phyloP scores from a whole-genome alignment of 345 rosid species.

The Pelargonium nanum region DNA sequence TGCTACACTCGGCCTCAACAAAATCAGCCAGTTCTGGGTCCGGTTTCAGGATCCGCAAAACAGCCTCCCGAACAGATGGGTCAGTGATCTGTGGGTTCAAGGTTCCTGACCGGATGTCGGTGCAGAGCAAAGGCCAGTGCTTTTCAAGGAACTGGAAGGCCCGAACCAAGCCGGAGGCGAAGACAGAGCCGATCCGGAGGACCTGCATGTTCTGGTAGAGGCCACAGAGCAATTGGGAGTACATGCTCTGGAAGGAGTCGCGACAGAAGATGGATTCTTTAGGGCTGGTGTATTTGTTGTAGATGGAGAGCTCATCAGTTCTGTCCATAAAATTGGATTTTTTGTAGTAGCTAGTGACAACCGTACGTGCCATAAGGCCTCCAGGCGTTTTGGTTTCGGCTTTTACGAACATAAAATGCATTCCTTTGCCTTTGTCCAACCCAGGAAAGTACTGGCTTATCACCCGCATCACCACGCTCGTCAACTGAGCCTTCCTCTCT shows the following conservation, averaged over 20 bases:
- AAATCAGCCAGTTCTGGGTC: conserved; percentile 22
- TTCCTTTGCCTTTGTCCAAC: conserved; percentile 33
- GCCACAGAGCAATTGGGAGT: no score
- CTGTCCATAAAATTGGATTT: conserved; percentile 27
- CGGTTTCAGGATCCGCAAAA: conserved; percentile 20
- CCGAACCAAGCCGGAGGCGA: conserved; percentile 30
- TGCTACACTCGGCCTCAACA: conserved; percentile 14
- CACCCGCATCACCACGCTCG: conserved; percentile 30
- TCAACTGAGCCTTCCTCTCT: conserved; percentile 24
- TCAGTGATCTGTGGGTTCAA: conserved; percentile 19
- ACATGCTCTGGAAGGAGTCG: conserved; percentile 34
- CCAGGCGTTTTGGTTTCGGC: conserved; percentile 29
- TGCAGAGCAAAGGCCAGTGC: conserved; percentile 21
- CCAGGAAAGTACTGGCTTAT: conserved; percentile 34
- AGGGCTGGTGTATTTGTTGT: conserved; percentile 32
- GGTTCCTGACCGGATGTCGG: conserved; percentile 20
- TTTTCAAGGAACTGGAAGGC: conserved; percentile 28
- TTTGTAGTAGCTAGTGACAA: conserved; percentile 34
- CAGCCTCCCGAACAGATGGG: no score
- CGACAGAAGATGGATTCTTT: conserved; percentile 26
- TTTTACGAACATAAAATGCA: conserved; percentile 28
- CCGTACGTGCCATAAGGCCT: conserved; percentile 27
- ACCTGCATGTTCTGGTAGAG: conserved; percentile 24
- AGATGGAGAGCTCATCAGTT: conserved; percentile 40
- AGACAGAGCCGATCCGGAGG: conserved; percentile 31